Percentiles rank a stretch among this genome's conserved stretches.
These are phyloP conservation scores for Theileria luwenshuni DNA, from an alignment of 169 alveolate species.

Conservation along the genomic window DNA sequence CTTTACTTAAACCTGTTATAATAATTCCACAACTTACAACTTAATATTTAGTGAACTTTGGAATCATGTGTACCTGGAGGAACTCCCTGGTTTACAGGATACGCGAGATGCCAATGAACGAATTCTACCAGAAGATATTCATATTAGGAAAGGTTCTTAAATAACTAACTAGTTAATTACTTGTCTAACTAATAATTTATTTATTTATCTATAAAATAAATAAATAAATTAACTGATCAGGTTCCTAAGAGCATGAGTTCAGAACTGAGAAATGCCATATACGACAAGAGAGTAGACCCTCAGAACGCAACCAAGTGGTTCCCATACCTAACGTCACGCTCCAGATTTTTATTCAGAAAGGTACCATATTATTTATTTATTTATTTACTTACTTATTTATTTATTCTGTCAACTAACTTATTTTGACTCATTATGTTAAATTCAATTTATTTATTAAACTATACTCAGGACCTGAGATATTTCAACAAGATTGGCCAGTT, in stretches of 20 bases:
- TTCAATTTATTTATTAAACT: no score
- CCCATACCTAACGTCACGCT: slow-evolving; percentile 77
- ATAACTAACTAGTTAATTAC: neutral
- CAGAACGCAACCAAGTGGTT: slow-evolving; percentile 74
- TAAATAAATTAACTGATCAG: slow-evolving; percentile 26
- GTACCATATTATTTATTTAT: slow-evolving; percentile 30
- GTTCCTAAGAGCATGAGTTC: slow-evolving; percentile 76
- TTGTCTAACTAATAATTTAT: no score
- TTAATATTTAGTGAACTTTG: slow-evolving; percentile 65
- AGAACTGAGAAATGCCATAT: slow-evolving; percentile 70
- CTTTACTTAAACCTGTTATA: neutral
- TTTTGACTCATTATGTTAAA: no score
- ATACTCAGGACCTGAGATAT: slow-evolving; percentile 39
- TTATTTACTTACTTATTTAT: slow-evolving; percentile 12
- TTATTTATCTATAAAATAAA: no score
- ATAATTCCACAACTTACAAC: no score
- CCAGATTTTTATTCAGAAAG: slow-evolving; percentile 72
- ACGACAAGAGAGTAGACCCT: slow-evolving; percentile 70
- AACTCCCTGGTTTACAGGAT: slow-evolving; percentile 73
- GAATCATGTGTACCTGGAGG: slow-evolving; percentile 75
- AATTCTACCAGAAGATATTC: slow-evolving; percentile 77
- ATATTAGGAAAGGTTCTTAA: slow-evolving; percentile 76
- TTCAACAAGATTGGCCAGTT: slow-evolving; percentile 63
- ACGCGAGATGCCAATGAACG: slow-evolving; percentile 80
- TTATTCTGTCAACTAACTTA: no score